Base-by-base conservation (phyloP, 2,329 filamentous ascomycete genomes). In the Neurospora sp. region DNA sequence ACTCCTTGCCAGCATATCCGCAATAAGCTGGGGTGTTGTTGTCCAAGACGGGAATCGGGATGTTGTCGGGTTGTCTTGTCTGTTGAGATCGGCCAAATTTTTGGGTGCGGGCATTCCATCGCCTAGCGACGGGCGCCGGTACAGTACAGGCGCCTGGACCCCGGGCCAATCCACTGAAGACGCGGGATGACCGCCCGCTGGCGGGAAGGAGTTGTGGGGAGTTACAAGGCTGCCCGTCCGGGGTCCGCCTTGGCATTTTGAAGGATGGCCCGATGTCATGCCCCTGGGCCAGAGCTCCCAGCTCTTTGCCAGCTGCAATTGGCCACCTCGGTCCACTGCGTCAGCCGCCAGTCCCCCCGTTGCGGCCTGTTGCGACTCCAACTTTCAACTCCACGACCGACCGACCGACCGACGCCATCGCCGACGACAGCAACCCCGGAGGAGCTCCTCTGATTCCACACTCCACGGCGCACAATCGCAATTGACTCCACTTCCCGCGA, bases 401-500 rank as follows among this genome's bases (percentile, higher is more conserved):
- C 52, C 52, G 52, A 62, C 52, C 52, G 52, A 36, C 52, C 1
- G 52, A 62, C 70, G 68, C 66, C 67, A 70, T 72, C 70, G 71
- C 74, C 52, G 52, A 67, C 68, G 62, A 43, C 39, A 38, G 58
- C 58, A 43, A 46, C 66, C 43, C 43, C 52, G 52, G 52, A 62
- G 52, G 52, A 62, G 28, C 52, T 62, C 52, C 52, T 62, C 52
- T 33, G 15, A 58, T 58, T 58, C 46, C 19, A 28, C 46, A 58
- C 23, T 58, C 46, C 13, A 46, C 43, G 42, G 42, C 43, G 43
- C 43, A 42, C 40, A 52, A 52, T 28, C 43, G 19, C 77, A 73
- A 79, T 79, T 78, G 76, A 75, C 72, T 76, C 74, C 73, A 79
- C 43, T 43, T 68, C 52, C 79, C 80, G 40, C 52, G 28, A 62